Conservation (phyloP, 1,139 yeast species). For the Scheffersomyces insectosa region DNA sequence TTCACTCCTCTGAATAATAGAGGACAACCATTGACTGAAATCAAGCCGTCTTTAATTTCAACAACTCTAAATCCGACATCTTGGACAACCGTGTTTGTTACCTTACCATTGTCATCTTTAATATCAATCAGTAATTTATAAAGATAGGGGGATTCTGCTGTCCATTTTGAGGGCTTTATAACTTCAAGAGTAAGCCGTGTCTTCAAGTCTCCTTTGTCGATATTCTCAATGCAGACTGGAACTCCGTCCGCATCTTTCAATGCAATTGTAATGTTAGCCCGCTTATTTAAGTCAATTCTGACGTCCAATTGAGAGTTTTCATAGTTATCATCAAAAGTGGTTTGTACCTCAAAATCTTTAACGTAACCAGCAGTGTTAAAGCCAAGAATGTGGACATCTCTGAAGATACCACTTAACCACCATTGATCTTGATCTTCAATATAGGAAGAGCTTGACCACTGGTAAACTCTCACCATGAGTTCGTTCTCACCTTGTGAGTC, state of each 20-base stretch:
- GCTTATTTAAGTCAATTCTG: not conserved
- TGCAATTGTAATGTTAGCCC: slow-evolving; percentile 1
- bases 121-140: slow-evolving; percentile 20
- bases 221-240: slow-evolving; percentile 1
- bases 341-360: slow-evolving; percentile 12
- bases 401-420: slow-evolving; percentile 32
- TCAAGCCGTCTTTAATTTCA: slow-evolving; percentile 23
- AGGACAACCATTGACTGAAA: slow-evolving; percentile 27
- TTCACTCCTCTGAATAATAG: slow-evolving; percentile 30
- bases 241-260: not conserved
- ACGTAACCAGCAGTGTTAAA: slow-evolving; percentile 11
- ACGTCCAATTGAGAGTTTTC: slow-evolving; percentile 6
- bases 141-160: slow-evolving; percentile 33
- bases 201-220: slow-evolving; percentile 1
- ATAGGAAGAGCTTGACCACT: slow-evolving; percentile 31
- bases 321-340: slow-evolving; percentile 13
- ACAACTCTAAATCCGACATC: slow-evolving; percentile 31
- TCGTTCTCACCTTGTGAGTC: slow-evolving; percentile 12
- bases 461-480: slow-evolving; percentile 28
- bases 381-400: slow-evolving; percentile 17
- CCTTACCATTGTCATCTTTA: slow-evolving; percentile 4
- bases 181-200: slow-evolving; percentile 3
- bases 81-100: slow-evolving; percentile 16
- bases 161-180: slow-evolving; percentile 26
- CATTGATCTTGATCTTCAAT: slow-evolving; percentile 39